Evolutionary conservation across 1,284 basidiomycete species (phyloP), one percentile per base, ranked within the genome.

Genomic region (Malassezia japonica): DNA sequence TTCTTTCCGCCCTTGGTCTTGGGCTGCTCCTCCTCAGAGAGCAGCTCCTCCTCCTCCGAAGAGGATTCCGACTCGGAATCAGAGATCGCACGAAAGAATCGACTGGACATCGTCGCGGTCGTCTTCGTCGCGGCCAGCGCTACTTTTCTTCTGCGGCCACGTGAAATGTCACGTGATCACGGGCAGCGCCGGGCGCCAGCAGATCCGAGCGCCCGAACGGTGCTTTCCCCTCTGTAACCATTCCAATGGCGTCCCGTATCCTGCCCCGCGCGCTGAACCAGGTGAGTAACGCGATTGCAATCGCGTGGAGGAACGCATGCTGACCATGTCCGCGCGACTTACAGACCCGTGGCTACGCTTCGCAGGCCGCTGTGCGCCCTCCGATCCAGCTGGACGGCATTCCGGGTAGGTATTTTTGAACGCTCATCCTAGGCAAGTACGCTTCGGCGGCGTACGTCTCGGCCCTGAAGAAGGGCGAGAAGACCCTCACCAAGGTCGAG

Each of bases 361-460:
- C 67, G 24, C 65, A 70, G 58, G 59, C 64, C 25, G 48, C 59
- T 44, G 56, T 70, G 35, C 57, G 59, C 31, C 62, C 67, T 38
- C 69, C 69, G 24, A 48, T 60, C 12, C 50, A 57, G 57, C 60
- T 72, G 45, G 59, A 72, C 13, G 67, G 67, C 32, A 53, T 72
- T 43, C 48, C 68, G 29, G 68, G 65, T 70, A 54, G 16, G 63
- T 52, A 8, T 16, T 4, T 16, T 15, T 24, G 33, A 5, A 23
- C 25, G 12, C 32, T 42, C 12, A 40, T 28, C 28, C 81, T 86
- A 39, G 77, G 81, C 74, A 96, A 95, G 77, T 98, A 99, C 77
- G 92, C 94, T 59, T 85, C 86, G 55, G 92, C 94, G 24, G 81
- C 87, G 60, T 99, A 87, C 77, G 82, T 84, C 47, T 92, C 92